phyloP scores from a whole-genome alignment of 495 filamentous ascomycete genomes.

The Talaromyces proteolyticus region DNA sequence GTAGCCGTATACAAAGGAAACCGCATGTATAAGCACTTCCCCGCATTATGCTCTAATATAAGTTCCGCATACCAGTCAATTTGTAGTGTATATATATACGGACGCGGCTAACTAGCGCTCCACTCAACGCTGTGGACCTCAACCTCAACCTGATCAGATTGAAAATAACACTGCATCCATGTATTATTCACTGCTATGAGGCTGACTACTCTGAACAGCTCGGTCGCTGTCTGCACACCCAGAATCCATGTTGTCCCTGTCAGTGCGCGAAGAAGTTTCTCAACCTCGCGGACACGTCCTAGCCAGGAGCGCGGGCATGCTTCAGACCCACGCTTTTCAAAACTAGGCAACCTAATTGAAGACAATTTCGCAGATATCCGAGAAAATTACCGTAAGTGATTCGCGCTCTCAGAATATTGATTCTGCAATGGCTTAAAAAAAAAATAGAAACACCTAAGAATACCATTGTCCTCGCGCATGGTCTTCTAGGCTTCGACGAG shows the following conservation, averaged over 20 bases:
- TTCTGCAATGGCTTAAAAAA: neutral
- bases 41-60: too few relatives aligned
- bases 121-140: too few relatives aligned
- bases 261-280: neutral
- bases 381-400: slow-evolving; percentile 58
- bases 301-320: neutral
- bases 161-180: too few relatives aligned
- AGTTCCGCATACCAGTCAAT: too few relatives aligned
- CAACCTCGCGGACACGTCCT: neutral
- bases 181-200: too few relatives aligned
- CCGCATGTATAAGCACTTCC: too few relatives aligned
- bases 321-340: slow-evolving; percentile 52
- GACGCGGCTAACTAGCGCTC: too few relatives aligned
- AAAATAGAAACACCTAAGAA: slow-evolving; percentile 53
- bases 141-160: too few relatives aligned
- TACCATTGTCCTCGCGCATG: slow-evolving; percentile 82
- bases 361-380: slow-evolving; percentile 73
- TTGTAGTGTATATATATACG: too few relatives aligned
- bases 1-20: too few relatives aligned
- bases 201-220: too few relatives aligned
- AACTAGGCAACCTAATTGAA: slow-evolving; percentile 61
- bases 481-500: slow-evolving; percentile 86
- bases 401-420: neutral
- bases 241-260: neutral
- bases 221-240: neutral